Conservation (phyloP, 106 monocot species). For the Phalaenopsis equestris region DNA sequence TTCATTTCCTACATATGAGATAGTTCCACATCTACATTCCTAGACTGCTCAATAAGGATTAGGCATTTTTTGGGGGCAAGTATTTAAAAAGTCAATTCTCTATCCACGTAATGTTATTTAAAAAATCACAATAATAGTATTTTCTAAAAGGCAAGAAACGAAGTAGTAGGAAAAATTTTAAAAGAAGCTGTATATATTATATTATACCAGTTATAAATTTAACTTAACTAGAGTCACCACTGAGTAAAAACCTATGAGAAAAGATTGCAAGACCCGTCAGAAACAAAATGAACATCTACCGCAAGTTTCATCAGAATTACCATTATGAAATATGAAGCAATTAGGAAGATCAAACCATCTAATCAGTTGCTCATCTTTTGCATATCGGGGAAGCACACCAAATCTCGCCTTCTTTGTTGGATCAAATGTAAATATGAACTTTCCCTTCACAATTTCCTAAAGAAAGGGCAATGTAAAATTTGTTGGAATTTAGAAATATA, state of each 20-base stretch:
- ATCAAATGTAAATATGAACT: constrained; percentile 67
- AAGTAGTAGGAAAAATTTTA: too few species aligned
- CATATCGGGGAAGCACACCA: constrained; percentile 80
- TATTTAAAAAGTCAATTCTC: too few species aligned
- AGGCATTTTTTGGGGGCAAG: too few species aligned
- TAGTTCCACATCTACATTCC: too few species aligned
- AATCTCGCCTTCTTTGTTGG: constrained; percentile 71
- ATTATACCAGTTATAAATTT: not conserved
- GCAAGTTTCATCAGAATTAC: constrained; percentile 16
- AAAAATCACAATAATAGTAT: too few species aligned
- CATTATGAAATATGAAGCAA: constrained; percentile 90
- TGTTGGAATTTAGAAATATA: not conserved
- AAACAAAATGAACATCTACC: not conserved
- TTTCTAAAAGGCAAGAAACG: too few species aligned
- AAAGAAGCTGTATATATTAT: not conserved
- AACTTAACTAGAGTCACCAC: not conserved
- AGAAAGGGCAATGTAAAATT: not conserved
- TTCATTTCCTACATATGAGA: too few species aligned
- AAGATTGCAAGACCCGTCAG: not conserved
- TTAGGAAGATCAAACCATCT: constrained; percentile 97
- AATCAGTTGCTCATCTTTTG: constrained; percentile 68
- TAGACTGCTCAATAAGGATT: too few species aligned
- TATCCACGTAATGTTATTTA: too few species aligned
- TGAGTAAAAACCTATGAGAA: not conserved
- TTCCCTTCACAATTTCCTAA: constrained; percentile 80